phyloP scores from a whole-genome alignment of 2,329 filamentous ascomycete genomes.

The Trichoderma sp. region DNA sequence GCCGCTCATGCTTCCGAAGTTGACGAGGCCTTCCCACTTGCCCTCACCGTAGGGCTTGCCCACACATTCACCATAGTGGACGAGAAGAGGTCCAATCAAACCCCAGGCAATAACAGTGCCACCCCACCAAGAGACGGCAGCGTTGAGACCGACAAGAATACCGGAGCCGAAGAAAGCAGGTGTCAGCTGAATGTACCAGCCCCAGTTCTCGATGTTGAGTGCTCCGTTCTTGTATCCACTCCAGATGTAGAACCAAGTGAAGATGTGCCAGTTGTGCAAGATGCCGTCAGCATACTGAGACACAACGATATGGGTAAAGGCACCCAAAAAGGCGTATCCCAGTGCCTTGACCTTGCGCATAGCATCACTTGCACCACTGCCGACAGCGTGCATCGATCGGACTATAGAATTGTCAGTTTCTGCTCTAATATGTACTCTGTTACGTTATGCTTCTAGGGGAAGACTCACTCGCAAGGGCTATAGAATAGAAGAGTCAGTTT shows the following conservation, averaged over 20 bases:
- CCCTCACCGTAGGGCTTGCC: slow-evolving; percentile 38
- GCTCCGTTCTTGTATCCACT: slow-evolving; percentile 48
- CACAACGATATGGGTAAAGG: slow-evolving; percentile 52
- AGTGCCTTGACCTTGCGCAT: slow-evolving; percentile 57
- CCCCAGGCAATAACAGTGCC: slow-evolving; percentile 56
- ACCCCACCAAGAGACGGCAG: slow-evolving; percentile 55
- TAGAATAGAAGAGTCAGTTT: not conserved
- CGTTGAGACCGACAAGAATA: slow-evolving; percentile 52
- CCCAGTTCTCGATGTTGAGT: slow-evolving; percentile 57
- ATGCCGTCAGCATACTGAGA: slow-evolving; percentile 59
- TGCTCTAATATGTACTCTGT: not conserved
- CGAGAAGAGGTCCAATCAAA: slow-evolving; percentile 47
- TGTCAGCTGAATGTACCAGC: slow-evolving; percentile 58
- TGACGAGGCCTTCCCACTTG: slow-evolving; percentile 32
- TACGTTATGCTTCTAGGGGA: not conserved
- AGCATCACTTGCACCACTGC: slow-evolving; percentile 49
- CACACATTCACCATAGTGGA: slow-evolving; percentile 50
- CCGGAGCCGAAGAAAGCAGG: slow-evolving; percentile 59
- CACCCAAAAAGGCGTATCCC: slow-evolving; percentile 47
- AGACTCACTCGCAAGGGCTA: not conserved
- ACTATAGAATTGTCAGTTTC: slow-evolving; percentile 46
- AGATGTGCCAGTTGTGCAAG: slow-evolving; percentile 57
- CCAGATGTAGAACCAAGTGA: slow-evolving; percentile 55
- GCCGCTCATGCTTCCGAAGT: slow-evolving; percentile 33
- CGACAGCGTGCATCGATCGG: slow-evolving; percentile 58